Evolutionary conservation across 2,329 filamentous ascomycete species (phyloP).

Genomic region (Trichoderma brevicompactum): DNA sequence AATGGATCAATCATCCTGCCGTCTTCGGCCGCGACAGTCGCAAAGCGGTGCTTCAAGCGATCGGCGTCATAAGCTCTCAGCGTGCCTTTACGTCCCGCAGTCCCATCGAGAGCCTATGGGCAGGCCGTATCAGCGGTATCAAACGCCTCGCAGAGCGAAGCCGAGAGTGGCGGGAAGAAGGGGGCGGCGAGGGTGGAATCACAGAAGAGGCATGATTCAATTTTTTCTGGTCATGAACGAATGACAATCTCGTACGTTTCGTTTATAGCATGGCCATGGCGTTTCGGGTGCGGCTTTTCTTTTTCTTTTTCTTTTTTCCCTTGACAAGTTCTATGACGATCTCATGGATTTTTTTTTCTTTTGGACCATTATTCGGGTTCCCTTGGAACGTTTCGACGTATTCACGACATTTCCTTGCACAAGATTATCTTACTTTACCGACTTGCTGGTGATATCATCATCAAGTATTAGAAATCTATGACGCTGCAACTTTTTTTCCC

Average conservation of each 20-base stretch:
- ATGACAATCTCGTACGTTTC: neutral
- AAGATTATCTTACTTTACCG: constrained; percentile 16
- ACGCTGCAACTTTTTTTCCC: constrained; percentile 4
- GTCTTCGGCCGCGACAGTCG: constrained; percentile 92
- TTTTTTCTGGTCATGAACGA: constrained; percentile 17
- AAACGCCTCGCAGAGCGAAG: constrained; percentile 81
- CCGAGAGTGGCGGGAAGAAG: constrained; percentile 88
- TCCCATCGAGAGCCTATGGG: constrained; percentile 87
- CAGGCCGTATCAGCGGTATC: constrained; percentile 78
- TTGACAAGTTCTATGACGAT: constrained; percentile 6
- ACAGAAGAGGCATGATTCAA: constrained; percentile 59
- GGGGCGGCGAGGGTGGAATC: constrained; percentile 71
- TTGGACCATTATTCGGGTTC: constrained; percentile 9
- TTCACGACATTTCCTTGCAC: constrained; percentile 28
- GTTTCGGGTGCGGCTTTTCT: constrained; percentile 13
- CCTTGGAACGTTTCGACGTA: constrained; percentile 28
- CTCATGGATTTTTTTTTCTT: constrained; percentile 15
- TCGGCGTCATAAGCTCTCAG: constrained; percentile 94
- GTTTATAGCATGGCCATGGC: constrained; percentile 28
- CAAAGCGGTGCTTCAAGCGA: constrained; percentile 94
- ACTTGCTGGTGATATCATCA: constrained; percentile 1
- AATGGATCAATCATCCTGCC: constrained; percentile 97
- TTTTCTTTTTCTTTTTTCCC: neutral
- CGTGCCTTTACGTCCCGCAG: constrained; percentile 92
- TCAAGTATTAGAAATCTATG: constrained; percentile 12